phyloP scores from a whole-genome alignment of 345 rosid genomes.

The Rubroshorea leprosula region DNA sequence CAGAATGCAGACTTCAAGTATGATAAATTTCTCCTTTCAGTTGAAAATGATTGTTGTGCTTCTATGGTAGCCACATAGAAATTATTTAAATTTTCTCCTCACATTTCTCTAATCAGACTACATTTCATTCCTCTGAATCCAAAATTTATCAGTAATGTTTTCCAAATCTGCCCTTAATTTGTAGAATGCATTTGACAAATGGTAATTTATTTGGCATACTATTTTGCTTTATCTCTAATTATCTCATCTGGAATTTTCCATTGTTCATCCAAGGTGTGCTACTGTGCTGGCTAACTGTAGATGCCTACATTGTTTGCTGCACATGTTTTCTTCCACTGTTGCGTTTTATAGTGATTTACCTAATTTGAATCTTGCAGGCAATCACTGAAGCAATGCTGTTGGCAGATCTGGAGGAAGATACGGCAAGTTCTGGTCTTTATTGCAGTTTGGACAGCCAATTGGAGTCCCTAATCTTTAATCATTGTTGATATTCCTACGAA shows the following conservation, averaged over 20 bases:
- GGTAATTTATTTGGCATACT: background rate
- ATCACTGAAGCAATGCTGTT: conserved; percentile 77
- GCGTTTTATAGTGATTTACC: conserved; percentile 1
- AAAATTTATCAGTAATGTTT: no score
- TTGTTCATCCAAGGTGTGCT: background rate
- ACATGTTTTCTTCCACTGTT: background rate
- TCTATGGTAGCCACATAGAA: background rate
- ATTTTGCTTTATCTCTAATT: background rate
- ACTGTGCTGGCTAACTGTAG: background rate
- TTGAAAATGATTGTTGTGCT: background rate
- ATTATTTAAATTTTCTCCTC: no score
- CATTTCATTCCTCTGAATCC: background rate
- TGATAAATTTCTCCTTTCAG: conserved; percentile 22
- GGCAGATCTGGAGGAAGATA: conserved; percentile 80
- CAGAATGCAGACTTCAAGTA: conserved; percentile 93
- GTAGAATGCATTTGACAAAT: background rate
- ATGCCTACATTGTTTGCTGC: background rate
- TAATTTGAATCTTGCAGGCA: conserved; percentile 40
- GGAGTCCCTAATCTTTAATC: background rate
- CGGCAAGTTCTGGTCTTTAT: conserved; percentile 42
- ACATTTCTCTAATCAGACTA: no score
- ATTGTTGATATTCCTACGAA: background rate
- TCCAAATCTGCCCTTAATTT: background rate
- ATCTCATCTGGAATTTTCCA: background rate
- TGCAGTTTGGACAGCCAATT: conserved; percentile 14